Evolutionary conservation across 1,284 basidiomycete species (phyloP), one percentile per base, ranked within the genome.

Genomic region (Schizophyllum amplum): DNA sequence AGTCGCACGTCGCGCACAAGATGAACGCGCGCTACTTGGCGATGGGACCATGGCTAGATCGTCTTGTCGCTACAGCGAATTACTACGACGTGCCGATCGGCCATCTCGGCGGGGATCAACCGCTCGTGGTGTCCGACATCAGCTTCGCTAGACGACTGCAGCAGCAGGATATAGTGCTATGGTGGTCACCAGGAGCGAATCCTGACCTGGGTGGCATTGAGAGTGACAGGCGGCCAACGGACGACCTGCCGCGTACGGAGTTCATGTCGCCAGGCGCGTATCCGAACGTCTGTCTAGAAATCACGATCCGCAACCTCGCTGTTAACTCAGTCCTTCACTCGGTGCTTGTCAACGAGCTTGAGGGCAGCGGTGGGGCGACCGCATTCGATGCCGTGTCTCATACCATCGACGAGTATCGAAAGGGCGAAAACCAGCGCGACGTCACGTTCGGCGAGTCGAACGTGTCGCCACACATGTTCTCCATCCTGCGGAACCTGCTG

Each of bases 141-240:
- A 91, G 88, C 63, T 96, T 98, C 67, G 92, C 96, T 0, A 85
- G 95, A 23, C 83, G 91, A 22, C 74, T 99, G 51, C 76, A 86
- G 54, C 85, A 87, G 56, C 91, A 97, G 62, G 97, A 99, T 67
- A 87, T 92, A 69, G 77, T 98, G 1, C 76, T 99, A 1, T 99
- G 97, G 97, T 99, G 97, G 97, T 96, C 96, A 3, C 81, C 88
- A 0, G 83, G 86, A 4, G 85, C 90, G 33, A 81, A 81, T n/a
- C 95, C 97, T 3, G 97, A 99, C 71, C 79, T 99, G 0, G 97
- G 97, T 48, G 97, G 97, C 1, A 81, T 88, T 52, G 94, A 99
- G 68, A 84, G 92, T 53, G 97, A 99, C 69, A 80, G 81, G 48
- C 81, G 90, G 53, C 82, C 83, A 1, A 74, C 79, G 4, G 93